A percentile compares a stretch with the other conserved stretches of the same genome.
Conservation (phyloP, 208 protist genomes). For the Leptomonas seymouri region DNA sequence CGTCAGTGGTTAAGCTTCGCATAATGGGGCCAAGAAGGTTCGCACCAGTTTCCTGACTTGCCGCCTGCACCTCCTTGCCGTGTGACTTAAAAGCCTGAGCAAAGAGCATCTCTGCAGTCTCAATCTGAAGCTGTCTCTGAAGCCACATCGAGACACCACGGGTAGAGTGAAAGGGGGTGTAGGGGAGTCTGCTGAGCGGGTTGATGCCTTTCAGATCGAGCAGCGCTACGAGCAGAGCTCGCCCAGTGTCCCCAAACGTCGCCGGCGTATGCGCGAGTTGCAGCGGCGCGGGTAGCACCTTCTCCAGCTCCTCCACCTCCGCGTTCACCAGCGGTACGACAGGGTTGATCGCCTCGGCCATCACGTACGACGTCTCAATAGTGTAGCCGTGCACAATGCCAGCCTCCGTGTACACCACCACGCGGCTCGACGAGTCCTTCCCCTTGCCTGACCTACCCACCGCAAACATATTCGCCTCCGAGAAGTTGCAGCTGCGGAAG, state of each 20-base stretch:
- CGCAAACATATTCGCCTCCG: slow-evolving; percentile 91
- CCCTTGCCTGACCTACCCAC: slow-evolving; percentile 86
- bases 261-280: slow-evolving; percentile 45
- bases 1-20: slow-evolving; percentile 42
- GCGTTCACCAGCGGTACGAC: slow-evolving; percentile 42
- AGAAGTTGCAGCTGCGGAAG: slow-evolving; percentile 93
- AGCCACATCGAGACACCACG: slow-evolving; percentile 67
- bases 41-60: slow-evolving; percentile 22
- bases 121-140: slow-evolving; percentile 78
- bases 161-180: slow-evolving; percentile 57
- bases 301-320: slow-evolving; percentile 32
- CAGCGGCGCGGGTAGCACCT: slow-evolving; percentile 14
- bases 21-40: slow-evolving; percentile 35
- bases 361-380: slow-evolving; percentile 92
- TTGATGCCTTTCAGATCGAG: slow-evolving; percentile 87
- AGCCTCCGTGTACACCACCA: slow-evolving; percentile 80
- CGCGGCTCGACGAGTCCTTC: slow-evolving; percentile 91
- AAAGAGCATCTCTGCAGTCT: slow-evolving; percentile 74
- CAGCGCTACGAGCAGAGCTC: slow-evolving; percentile 70
- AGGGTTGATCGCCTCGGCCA: slow-evolving; percentile 60
- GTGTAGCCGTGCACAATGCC: slow-evolving; percentile 90
- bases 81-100: slow-evolving; percentile 56
- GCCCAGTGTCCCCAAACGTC: slow-evolving; percentile 81
- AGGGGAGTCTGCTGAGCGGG: slow-evolving; percentile 66
- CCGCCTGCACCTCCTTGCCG: slow-evolving; percentile 29